Conservation (phyloP, 805 yeast genomes). For the Candida sonorensis region DNA sequence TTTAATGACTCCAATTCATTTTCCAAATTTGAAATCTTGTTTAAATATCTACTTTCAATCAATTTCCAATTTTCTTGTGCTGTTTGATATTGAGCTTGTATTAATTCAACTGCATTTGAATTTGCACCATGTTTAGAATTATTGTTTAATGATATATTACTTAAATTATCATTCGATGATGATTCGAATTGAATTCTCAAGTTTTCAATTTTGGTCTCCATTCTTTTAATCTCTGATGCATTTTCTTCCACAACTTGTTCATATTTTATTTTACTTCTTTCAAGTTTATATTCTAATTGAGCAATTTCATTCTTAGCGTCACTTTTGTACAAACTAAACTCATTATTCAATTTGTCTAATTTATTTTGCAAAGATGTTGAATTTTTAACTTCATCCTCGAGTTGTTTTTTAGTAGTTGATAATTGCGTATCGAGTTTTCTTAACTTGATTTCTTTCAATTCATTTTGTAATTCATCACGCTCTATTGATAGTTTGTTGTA, state of each 20-base stretch:
- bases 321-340: constrained; percentile 18
- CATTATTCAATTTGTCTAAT: constrained; percentile 16
- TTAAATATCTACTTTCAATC: constrained; percentile 60
- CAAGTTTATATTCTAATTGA: constrained; percentile 24
- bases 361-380: constrained; percentile 13
- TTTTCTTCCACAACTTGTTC: constrained; percentile 25
- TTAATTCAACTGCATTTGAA: constrained; percentile 31
- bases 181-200: constrained; percentile 58
- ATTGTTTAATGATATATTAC: too few relatives aligned
- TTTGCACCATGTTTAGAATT: constrained; percentile 6
- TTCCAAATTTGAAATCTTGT: constrained; percentile 39
- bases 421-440: constrained; percentile 29
- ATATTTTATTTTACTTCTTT: constrained; percentile 21
- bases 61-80: constrained; percentile 80
- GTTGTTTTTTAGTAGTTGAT: constrained; percentile 26
- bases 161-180: constrained; percentile 8
- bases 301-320: constrained; percentile 15
- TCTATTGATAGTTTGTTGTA: constrained; percentile 19
- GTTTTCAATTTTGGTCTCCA: constrained; percentile 67
- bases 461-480: constrained; percentile 18
- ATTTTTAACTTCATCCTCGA: constrained; percentile 28
- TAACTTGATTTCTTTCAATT: constrained; percentile 26
- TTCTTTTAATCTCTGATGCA: constrained; percentile 41
- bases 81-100: constrained; percentile 66
- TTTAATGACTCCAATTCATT: constrained; percentile 35